phyloP scores from a whole-genome alignment of 495 filamentous ascomycete species.

The Trichocladium antarcticum region DNA sequence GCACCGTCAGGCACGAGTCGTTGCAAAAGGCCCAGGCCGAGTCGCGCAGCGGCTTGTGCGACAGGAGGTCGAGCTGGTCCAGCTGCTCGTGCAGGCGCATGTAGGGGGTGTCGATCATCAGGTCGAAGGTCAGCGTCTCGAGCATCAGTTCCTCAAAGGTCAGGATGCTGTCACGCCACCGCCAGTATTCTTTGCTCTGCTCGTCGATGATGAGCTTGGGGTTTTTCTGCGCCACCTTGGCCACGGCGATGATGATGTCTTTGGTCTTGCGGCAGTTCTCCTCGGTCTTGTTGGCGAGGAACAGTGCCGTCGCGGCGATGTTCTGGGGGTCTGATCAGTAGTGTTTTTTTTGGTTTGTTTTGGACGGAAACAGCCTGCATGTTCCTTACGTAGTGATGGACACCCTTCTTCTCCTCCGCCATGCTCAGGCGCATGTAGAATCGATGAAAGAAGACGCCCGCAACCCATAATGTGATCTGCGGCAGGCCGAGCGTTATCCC shows the following conservation, averaged over 20 bases:
- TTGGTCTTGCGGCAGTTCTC: conserved; percentile 91
- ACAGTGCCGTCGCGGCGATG: conserved; percentile 79
- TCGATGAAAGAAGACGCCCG: conserved; percentile 86
- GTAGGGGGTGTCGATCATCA: conserved; percentile 78
- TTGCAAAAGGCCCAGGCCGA: conserved; percentile 87
- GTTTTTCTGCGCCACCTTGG: conserved; percentile 90
- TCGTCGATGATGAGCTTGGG: conserved; percentile 77
- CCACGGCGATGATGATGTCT: conserved; percentile 83
- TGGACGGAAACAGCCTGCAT: conserved; percentile 4
- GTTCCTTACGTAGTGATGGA: conserved; percentile 68
- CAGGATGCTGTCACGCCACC: conserved; percentile 87
- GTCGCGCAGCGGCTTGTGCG: conserved; percentile 66
- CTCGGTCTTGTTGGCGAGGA: conserved; percentile 92
- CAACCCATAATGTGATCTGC: conserved; percentile 80
- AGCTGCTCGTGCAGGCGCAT: conserved; percentile 68
- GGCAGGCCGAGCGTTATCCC: conserved; percentile 88
- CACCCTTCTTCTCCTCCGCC: conserved; percentile 54
- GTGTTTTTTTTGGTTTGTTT: conserved; percentile 1
- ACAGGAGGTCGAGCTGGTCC: conserved; percentile 52
- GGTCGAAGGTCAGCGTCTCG: conserved; percentile 86
- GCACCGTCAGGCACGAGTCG: conserved; percentile 68
- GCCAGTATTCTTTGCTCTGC: conserved; percentile 93
- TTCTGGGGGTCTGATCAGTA: conserved; percentile 42
- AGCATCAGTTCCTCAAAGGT: conserved; percentile 84
- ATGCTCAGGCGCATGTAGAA: conserved; percentile 86